Conservation (phyloP, 176 grass and related monocot genomes). For the Chloris gayana region DNA sequence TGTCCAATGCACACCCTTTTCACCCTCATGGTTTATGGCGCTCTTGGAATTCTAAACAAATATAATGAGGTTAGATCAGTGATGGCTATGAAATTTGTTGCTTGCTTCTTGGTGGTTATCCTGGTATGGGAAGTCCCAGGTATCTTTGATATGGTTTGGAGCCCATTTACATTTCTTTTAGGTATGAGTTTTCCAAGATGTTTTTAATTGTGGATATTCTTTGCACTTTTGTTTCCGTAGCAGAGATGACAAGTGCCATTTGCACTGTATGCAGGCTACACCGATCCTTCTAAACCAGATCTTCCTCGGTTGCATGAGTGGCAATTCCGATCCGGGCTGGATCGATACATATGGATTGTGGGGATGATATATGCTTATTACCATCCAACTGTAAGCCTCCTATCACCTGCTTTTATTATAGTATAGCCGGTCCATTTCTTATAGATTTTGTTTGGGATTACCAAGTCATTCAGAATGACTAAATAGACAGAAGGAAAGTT, state of each 20-base stretch:
- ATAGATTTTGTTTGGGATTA: constrained; percentile 8
- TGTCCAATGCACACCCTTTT: constrained; percentile 99
- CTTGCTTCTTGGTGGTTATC: constrained; percentile 88
- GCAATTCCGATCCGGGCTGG: constrained; percentile 95
- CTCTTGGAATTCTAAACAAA: constrained; percentile 95
- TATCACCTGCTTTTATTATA: constrained; percentile 30
- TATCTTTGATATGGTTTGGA: constrained; percentile 88
- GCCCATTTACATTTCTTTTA: constrained; percentile 84
- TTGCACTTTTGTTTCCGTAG: constrained; percentile 14
- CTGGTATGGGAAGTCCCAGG: constrained; percentile 92
- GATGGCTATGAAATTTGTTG: constrained; percentile 79
- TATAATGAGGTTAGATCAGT: constrained; percentile 85
- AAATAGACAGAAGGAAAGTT: neutral
- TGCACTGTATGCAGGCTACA: constrained; percentile 59
- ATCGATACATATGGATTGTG: constrained; percentile 98
- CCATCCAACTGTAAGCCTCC: constrained; percentile 83
- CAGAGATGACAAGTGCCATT: constrained; percentile 31
- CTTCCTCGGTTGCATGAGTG: constrained; percentile 89
- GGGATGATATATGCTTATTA: constrained; percentile 99
- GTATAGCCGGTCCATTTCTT: constrained; percentile 3
- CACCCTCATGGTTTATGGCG: constrained; percentile 97
- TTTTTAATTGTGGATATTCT: constrained; percentile 28
- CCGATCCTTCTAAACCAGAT: constrained; percentile 83
- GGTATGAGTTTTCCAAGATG: constrained; percentile 49
- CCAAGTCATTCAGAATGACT: neutral